Conservation (phyloP, 306 rosid genomes). For the Dryas alaskensis region DNA sequence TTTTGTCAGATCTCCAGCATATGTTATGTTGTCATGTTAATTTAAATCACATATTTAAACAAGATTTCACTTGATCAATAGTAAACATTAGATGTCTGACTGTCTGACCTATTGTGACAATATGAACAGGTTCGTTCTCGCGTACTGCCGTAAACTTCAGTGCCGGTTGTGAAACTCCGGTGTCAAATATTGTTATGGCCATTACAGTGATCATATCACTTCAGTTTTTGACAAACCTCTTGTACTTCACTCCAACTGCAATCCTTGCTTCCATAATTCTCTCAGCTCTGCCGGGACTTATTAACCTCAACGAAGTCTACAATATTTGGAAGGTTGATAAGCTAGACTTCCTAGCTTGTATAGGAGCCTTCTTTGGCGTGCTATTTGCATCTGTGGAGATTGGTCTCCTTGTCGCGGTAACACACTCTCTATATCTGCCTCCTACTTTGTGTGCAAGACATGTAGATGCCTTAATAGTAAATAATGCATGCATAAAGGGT, state of each 20-base stretch:
- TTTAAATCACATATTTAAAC: no score
- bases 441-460: not conserved
- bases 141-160: constrained; percentile 74
- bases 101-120: no score
- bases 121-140: constrained; percentile 68
- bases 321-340: constrained; percentile 79
- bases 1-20: no score
- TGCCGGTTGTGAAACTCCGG: constrained; percentile 65
- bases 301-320: constrained; percentile 47
- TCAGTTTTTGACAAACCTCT: constrained; percentile 55
- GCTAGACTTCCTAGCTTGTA: constrained; percentile 70
- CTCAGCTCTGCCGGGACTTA: constrained; percentile 81
- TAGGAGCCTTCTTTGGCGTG: constrained; percentile 71
- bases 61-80: no score
- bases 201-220: constrained; percentile 59
- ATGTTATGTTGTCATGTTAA: no score
- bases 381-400: constrained; percentile 69
- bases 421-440: not conserved
- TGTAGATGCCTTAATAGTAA: not conserved
- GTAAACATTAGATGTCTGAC: no score
- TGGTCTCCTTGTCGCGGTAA: constrained; percentile 74
- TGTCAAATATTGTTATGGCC: constrained; percentile 79
- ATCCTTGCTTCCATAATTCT: constrained; percentile 75
- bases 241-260: constrained; percentile 74
- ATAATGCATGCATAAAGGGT: no score